These are phyloP conservation scores for Sclerotinia borealis DNA, from an alignment of 2,329 filamentous ascomycete genomes.

Conservation along the genomic window DNA sequence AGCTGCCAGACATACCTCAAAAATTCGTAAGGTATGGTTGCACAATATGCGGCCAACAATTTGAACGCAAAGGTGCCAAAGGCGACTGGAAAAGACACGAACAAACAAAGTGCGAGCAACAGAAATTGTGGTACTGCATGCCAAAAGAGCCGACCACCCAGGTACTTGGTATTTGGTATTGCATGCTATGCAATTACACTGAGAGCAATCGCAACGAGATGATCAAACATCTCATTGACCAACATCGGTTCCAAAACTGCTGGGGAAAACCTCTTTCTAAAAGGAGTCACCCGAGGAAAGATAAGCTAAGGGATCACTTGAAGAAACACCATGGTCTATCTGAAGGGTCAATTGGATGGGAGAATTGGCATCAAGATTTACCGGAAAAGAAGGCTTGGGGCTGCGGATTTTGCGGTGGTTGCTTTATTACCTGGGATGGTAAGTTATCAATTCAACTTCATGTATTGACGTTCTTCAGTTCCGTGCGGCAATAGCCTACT, in stretches of 20 bases:
- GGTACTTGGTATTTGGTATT: constrained; percentile 14
- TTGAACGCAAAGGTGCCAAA: constrained; percentile 16
- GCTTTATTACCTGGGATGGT: constrained; percentile 23
- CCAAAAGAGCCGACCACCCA: constrained; percentile 11
- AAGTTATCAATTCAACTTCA: constrained; percentile 3
- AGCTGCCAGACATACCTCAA: neutral
- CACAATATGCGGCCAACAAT: constrained; percentile 17
- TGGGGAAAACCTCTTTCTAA: constrained; percentile 8
- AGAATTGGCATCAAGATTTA: constrained; percentile 18
- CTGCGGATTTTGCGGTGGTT: constrained; percentile 24
- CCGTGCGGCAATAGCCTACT: neutral
- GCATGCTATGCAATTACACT: constrained; percentile 16
- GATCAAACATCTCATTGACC: constrained; percentile 14
- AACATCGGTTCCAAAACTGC: constrained; percentile 21
- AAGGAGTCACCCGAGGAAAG: constrained; percentile 19
- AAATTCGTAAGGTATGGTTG: constrained; percentile 17
- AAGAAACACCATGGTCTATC: constrained; percentile 18
- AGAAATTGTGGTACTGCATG: constrained; percentile 23
- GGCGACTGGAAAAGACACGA: constrained; percentile 26
- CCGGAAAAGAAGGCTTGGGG: constrained; percentile 23
- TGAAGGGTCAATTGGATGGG: constrained; percentile 15
- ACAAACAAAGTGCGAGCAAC: constrained; percentile 21
- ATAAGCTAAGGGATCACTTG: constrained; percentile 25
- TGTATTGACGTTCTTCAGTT: neutral
- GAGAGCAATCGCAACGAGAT: constrained; percentile 14